Evolutionary conservation across 768 basidiomycete species (phyloP).

Genomic region (Gymnopilus dilepis): DNA sequence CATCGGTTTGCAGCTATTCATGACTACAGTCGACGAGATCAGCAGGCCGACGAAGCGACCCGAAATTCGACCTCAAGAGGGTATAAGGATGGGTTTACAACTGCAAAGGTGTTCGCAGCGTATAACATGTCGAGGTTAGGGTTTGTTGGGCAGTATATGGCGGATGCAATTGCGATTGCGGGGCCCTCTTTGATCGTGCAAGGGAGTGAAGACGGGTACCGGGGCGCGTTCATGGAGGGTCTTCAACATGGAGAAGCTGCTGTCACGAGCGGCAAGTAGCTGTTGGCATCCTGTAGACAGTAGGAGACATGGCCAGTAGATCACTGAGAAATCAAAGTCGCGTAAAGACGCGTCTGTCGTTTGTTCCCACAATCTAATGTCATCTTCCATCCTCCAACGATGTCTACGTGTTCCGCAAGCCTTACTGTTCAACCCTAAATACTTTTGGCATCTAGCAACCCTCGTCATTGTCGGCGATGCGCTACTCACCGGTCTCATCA

Average conservation of each 20-base stretch:
- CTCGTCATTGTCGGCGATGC: conserved; percentile 78
- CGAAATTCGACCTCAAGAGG: conserved; percentile 40
- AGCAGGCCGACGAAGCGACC: conserved; percentile 16
- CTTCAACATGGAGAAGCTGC: conserved; percentile 47
- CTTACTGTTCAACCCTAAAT: conserved; percentile 57
- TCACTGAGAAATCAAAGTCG: too few species aligned
- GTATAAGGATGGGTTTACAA: conserved; percentile 63
- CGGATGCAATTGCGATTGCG: conserved; percentile 46
- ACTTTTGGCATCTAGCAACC: conserved; percentile 71
- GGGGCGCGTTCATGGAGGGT: conserved; percentile 52
- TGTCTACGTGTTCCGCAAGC: conserved; percentile 29
- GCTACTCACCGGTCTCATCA: conserved; percentile 78
- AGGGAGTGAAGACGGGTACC: conserved; percentile 50
- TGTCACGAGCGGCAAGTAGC: background rate
- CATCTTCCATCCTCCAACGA: conserved; percentile 21
- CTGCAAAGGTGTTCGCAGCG: conserved; percentile 59
- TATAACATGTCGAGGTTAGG: conserved; percentile 57
- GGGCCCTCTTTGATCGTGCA: conserved; percentile 39
- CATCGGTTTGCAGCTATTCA: conserved; percentile 36
- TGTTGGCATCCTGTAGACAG: too few species aligned
- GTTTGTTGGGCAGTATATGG: conserved; percentile 65
- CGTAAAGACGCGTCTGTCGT: background rate
- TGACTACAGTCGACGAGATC: conserved; percentile 17
- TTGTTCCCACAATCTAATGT: conserved; percentile 15
- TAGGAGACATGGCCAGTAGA: too few species aligned